Evolutionary conservation across 176 grass and related monocot genomes (phyloP), one percentile per base, ranked within the genome.

Genomic region (Oryza rufipogon): DNA sequence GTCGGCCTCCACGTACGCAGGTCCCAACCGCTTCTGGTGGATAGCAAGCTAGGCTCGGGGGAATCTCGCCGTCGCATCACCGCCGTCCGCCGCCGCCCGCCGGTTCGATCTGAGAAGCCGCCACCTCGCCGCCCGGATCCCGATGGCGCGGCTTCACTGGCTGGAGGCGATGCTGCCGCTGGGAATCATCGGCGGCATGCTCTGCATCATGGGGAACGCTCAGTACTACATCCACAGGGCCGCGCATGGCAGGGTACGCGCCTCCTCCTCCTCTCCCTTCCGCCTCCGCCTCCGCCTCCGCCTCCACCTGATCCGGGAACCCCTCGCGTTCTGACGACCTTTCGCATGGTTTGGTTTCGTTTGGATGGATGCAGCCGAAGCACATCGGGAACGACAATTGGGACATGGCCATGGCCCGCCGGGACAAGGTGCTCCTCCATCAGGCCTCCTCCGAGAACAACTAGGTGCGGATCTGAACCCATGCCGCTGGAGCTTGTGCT

Each of bases 171-270:
- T 99, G 11, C 89, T 99, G 45, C 96, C 96, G 61, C 91, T 99
- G 58, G 96, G 89, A 20, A 95, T 99, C 91, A 99, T 99, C 86
- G 96, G 81, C n/a, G 96, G 91, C 41, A 92, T 99, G 91, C 87
- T 99, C 66, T 95, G 86, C 91, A 91, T 96, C 87, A 99, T 99
- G 96, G 93, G 96, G 61, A 99, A 99, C 87, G 91, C 87, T 32
- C 96, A 95, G 85, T 99, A 99, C 83, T 99, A 86, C 93, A 96
- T 99, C 87, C 96, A 99, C 88, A 92, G 42, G 89, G 91, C 91
- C 66, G 91, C 89, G 63, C 93, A 99, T 58, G 96, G 96, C 67
- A 84, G 93, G 89, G 96, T 99, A 86, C 58, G n/a, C n/a, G 58
- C 20, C 71, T 63, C 44, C 47, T 38, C 72, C 22, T 73, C 19